Evolutionary conservation across 228 moss, liverwort and hornwort genomes (phyloP).

Genomic region (Sphagnum magellanicum): DNA sequence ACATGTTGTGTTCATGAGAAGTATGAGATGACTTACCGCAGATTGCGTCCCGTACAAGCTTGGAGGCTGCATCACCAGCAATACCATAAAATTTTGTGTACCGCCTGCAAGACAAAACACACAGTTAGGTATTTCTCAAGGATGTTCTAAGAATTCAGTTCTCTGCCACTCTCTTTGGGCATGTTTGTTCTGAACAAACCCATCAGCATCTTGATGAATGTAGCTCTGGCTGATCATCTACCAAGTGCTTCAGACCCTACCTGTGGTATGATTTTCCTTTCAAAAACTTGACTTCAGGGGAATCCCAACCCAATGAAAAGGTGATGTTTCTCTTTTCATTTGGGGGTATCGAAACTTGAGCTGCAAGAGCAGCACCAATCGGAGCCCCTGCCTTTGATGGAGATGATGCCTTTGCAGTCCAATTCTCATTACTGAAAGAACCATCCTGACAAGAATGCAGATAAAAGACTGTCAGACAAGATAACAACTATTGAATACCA

Average conservation of each 20-base stretch:
- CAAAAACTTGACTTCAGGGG: slow-evolving; percentile 69
- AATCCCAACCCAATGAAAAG: slow-evolving; percentile 89
- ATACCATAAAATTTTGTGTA: slow-evolving; percentile 83
- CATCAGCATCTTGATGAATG: too few species aligned
- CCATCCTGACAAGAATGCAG: slow-evolving; percentile 46
- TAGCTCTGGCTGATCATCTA: too few species aligned
- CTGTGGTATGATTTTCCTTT: slow-evolving; percentile 85
- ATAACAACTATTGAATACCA: neutral
- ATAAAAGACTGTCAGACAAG: neutral
- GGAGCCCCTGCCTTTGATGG: slow-evolving; percentile 65
- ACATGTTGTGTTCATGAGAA: neutral
- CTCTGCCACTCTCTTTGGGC: neutral
- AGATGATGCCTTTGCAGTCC: slow-evolving; percentile 44
- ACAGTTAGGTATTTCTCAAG: neutral
- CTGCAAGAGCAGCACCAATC: slow-evolving; percentile 89
- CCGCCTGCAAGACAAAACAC: slow-evolving; percentile 49
- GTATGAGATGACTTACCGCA: slow-evolving; percentile 39
- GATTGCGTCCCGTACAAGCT: slow-evolving; percentile 80
- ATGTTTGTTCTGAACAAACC: too few species aligned
- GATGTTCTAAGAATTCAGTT: neutral
- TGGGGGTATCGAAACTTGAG: slow-evolving; percentile 61
- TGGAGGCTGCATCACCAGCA: slow-evolving; percentile 63
- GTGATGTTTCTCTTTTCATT: slow-evolving; percentile 81
- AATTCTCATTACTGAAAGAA: slow-evolving; percentile 47
- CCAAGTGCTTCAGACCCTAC: slow-evolving; percentile 18